Conservation (phyloP, 2,329 filamentous ascomycete species). For the Colletotrichum tabaci region DNA sequence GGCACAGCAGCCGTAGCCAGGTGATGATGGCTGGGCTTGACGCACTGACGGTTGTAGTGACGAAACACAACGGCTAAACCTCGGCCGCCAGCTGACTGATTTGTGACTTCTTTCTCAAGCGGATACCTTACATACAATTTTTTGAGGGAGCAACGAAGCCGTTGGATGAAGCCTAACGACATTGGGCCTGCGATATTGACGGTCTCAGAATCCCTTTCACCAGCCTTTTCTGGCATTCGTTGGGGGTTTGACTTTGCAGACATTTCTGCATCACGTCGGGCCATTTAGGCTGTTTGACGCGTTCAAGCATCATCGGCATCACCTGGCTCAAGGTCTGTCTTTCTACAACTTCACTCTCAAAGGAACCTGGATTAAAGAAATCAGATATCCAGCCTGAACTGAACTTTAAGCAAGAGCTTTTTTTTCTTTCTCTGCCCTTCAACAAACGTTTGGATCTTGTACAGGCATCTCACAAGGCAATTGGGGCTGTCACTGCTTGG, state of each 20-base stretch:
- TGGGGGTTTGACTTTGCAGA: not conserved
- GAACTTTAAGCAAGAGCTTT: not conserved
- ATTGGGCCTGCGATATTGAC: constrained; percentile 9
- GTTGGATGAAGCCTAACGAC: constrained; percentile 22
- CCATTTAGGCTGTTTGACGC: not conserved
- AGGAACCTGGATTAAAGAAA: not conserved
- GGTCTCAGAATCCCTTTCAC: not conserved
- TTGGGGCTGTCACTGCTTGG: not conserved
- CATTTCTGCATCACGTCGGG: too few relatives aligned
- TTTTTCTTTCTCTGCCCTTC: not conserved
- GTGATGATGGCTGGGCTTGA: not conserved
- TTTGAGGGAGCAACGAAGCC: constrained; percentile 20
- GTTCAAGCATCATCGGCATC: not conserved
- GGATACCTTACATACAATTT: constrained; percentile 38
- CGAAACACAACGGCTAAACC: constrained; percentile 22
- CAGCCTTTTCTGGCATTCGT: not conserved
- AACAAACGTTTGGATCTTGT: too few relatives aligned
- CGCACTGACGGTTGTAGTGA: not conserved
- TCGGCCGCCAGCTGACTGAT: constrained; percentile 9
- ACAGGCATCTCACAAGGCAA: not conserved
- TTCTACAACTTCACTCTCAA: not conserved
- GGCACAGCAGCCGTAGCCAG: not conserved
- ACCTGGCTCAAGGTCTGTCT: not conserved
- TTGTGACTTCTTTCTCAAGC: constrained; percentile 32
- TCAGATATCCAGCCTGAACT: not conserved